Conservation (phyloP, 371 early-diverging fungal genomes). For the Syncephalis fuscata region DNA sequence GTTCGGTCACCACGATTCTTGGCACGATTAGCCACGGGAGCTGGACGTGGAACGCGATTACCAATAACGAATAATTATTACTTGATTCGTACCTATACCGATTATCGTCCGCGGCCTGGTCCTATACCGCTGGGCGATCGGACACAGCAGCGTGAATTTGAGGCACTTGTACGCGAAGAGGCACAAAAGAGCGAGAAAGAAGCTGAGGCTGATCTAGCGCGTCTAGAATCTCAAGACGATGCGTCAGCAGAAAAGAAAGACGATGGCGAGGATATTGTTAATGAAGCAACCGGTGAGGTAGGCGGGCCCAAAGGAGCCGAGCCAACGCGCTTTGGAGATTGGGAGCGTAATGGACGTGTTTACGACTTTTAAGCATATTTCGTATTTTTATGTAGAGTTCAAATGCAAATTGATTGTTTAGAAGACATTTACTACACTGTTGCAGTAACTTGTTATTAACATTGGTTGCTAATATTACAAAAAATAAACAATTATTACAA, state of each 20-base stretch:
- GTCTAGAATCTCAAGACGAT: neutral
- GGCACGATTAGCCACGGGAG: too few species aligned
- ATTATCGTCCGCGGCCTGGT: conserved; percentile 19
- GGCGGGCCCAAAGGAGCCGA: conserved; percentile 67
- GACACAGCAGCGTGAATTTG: conserved; percentile 52
- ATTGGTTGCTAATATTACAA: too few species aligned
- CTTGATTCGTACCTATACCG: neutral
- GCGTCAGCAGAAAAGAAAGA: conserved; percentile 6
- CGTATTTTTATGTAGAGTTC: too few species aligned
- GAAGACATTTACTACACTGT: too few species aligned
- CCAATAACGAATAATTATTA: too few species aligned
- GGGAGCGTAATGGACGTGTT: conserved; percentile 74
- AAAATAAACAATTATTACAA: too few species aligned
- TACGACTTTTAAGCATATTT: conserved; percentile 47
- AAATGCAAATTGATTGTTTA: too few species aligned
- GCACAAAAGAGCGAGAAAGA: neutral
- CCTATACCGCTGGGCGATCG: conserved; percentile 65
- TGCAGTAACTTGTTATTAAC: too few species aligned
- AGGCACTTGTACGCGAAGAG: conserved; percentile 24
- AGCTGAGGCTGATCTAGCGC: neutral
- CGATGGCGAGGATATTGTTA: conserved; percentile 41
- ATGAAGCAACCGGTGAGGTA: conserved; percentile 63
- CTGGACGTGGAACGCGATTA: too few species aligned
- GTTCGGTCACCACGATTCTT: too few species aligned
- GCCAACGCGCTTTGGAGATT: conserved; percentile 75